Evolutionary conservation across 805 yeast species (phyloP), one percentile per base, ranked within the genome.

Genomic region (Candida argentea): DNA sequence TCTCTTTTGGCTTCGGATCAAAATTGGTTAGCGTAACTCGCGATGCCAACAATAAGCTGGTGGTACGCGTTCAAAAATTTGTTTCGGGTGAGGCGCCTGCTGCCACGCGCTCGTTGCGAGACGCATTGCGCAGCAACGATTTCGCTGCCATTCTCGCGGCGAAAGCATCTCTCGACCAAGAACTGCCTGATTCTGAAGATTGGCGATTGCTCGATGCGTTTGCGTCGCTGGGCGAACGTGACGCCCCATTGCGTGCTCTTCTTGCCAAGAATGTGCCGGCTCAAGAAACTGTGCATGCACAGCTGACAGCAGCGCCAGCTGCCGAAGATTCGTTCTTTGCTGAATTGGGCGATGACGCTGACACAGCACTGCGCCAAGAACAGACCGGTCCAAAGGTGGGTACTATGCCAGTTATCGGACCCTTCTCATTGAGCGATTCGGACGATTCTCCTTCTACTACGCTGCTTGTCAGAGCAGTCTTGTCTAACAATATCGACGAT

Each of bases 1-100:
- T 79, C 9, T 61, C 74, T 2, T 91, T 93, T 66, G 97, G 94
- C 0, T 89, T 86, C 57, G 98, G 98, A 35, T 94, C 95, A 29
- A 85, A 84, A 56, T 51, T 91, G 22, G 87, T 80, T 4, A 52
- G 64, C 8, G 73, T 78, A 9, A 43, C 51, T 20, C 55, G 59
- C 6, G 61, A 55, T 29, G 57, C 64, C 6, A 37, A 43, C 24
- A 61, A 59, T 9, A 43, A 65, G 42, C 61, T 73, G 16, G 32
- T 52, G 5, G 50, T 73, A 12, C 49, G 51, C 14, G 56, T 74
- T 32, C 45, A 60, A 14, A 70, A 67, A 39, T 50, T 67, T 50
- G 42, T 36, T 4, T 43, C 57, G 7, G 20, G 20, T 10, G 65
- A 61, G 28, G 57, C 51, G 9, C 50, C 51, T 15, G 50, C 39